phyloP scores from a whole-genome alignment of 306 rosid genomes.

The Neltuma alba region DNA sequence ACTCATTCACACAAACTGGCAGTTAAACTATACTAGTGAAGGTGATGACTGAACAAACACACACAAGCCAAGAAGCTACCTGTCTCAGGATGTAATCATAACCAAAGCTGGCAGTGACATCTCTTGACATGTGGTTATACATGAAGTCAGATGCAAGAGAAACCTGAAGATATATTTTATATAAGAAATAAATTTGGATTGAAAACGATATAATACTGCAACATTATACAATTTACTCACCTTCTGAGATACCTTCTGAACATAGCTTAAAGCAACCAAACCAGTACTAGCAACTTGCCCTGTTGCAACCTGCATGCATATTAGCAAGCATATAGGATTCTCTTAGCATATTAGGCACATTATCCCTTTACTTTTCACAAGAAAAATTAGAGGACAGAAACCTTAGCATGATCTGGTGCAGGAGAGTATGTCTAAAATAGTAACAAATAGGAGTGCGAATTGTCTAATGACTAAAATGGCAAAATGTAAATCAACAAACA shows the following conservation, averaged over 20 bases:
- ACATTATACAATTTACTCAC: slow-evolving; percentile 46
- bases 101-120: slow-evolving; percentile 85
- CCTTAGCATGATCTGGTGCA: slow-evolving; percentile 16
- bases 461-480: slow-evolving; percentile 2
- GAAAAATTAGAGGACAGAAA: slow-evolving; percentile 13
- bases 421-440: background rate
- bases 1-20: slow-evolving; percentile 12
- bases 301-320: slow-evolving; percentile 75
- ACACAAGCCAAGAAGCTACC: slow-evolving; percentile 47
- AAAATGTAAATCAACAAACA: background rate
- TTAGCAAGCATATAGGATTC: slow-evolving; percentile 15
- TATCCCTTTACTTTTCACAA: slow-evolving; percentile 1
- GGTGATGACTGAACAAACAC: slow-evolving; percentile 1
- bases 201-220: slow-evolving; percentile 6
- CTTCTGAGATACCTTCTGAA: slow-evolving; percentile 95
- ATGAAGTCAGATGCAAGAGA: slow-evolving; percentile 88
- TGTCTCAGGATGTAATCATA: slow-evolving; percentile 95
- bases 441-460: background rate
- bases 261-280: slow-evolving; percentile 87
- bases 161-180: slow-evolving; percentile 56
- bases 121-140: slow-evolving; percentile 91
- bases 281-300: slow-evolving; percentile 98
- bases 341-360: background rate
- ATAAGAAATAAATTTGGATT: background rate
- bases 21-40: slow-evolving; percentile 1